A percentile compares a stretch with the other conserved stretches of the same genome.
phyloP scores from a whole-genome alignment of 2,329 filamentous ascomycete species.

The Neofusicoccum ribis region DNA sequence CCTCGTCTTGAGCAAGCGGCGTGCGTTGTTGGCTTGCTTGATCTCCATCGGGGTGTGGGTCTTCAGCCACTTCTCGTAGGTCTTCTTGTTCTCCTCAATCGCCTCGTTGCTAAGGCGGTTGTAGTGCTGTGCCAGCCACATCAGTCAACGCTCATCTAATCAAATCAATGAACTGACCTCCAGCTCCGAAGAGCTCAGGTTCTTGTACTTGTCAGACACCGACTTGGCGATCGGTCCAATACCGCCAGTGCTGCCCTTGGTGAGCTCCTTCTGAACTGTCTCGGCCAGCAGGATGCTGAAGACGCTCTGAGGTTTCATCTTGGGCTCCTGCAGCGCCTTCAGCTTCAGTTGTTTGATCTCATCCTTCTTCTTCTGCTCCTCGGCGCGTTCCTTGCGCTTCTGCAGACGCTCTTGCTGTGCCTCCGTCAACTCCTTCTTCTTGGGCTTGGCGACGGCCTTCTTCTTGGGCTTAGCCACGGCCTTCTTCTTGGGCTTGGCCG shows the following conservation, averaged over 20 bases:
- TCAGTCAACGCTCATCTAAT: not conserved
- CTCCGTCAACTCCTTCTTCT: conserved; percentile 25
- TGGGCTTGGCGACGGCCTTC: conserved; percentile 24
- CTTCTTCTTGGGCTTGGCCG: conserved; percentile 19
- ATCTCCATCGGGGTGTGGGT: conserved; percentile 59
- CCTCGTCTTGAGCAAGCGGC: conserved; percentile 36
- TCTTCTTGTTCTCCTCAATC: conserved; percentile 44
- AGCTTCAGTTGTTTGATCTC: conserved; percentile 36
- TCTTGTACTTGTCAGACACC: conserved; percentile 27
- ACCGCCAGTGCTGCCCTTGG: not conserved
- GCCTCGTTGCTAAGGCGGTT: conserved; percentile 53
- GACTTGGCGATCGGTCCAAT: conserved; percentile 27
- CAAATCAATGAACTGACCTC: conserved; percentile 27
- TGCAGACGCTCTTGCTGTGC: conserved; percentile 26
- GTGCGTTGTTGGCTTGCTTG: conserved; percentile 59
- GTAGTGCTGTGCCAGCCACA: conserved; percentile 47
- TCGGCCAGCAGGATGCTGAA: conserved; percentile 17
- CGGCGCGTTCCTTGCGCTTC: conserved; percentile 29
- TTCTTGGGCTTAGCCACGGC: conserved; percentile 23
- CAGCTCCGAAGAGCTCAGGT: conserved; percentile 33
- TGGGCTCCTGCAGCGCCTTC: conserved; percentile 40
- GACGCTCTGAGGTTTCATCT: conserved; percentile 21
- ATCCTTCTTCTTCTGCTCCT: conserved; percentile 29
- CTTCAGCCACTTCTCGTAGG: conserved; percentile 56
- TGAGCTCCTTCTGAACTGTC: not conserved